Conservation (phyloP, 345 rosid genomes). For the Populus tremula region DNA sequence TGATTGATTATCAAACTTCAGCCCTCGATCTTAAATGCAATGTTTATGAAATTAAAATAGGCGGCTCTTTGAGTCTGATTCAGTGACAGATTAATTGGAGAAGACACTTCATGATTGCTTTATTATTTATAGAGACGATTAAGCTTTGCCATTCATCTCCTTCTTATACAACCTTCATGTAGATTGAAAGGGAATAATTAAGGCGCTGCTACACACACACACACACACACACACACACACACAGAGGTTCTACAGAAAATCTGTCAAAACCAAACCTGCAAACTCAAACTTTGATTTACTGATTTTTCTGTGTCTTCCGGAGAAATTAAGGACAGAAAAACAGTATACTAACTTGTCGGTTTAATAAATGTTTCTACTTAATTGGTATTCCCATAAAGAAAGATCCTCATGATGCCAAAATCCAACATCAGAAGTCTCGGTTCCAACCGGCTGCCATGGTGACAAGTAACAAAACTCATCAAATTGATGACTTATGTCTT, state of each 20-base stretch:
- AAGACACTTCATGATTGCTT: neutral
- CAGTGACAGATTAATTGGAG: neutral
- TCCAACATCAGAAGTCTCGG: slow-evolving; percentile 20
- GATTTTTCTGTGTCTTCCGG: neutral
- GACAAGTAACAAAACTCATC: slow-evolving; percentile 47
- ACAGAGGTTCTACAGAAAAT: neutral
- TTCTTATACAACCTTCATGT: neutral
- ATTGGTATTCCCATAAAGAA: slow-evolving; percentile 13
- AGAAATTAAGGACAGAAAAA: neutral
- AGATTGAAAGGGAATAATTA: neutral
- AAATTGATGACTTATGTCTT: slow-evolving; percentile 32
- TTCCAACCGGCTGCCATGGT: slow-evolving; percentile 32
- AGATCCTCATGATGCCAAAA: slow-evolving; percentile 38
- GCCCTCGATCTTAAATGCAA: neutral
- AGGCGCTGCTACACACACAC: neutral
- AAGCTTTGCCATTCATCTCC: neutral
- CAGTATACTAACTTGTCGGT: neutral
- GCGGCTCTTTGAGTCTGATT: neutral
- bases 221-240: neutral
- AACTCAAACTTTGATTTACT: neutral
- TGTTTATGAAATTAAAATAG: neutral
- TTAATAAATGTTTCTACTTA: neutral
- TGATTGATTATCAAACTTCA: neutral
- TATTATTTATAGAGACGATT: neutral
- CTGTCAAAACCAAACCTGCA: neutral